Evolutionary conservation across 1,284 basidiomycete genomes (phyloP).

Genomic region (Irpex sp.): DNA sequence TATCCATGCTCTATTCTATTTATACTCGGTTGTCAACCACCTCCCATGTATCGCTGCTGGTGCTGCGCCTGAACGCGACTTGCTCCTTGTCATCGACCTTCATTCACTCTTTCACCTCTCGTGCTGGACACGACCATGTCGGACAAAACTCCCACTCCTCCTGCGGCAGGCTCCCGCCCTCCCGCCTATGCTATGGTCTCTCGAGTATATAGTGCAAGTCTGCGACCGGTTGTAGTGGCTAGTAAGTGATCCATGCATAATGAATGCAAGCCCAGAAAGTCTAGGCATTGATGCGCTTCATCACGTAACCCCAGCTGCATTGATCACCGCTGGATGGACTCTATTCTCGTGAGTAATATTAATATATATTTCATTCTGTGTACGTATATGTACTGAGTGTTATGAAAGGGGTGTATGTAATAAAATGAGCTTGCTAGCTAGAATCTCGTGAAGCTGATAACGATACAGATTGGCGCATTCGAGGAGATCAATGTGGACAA

Average conservation of each 20-base stretch:
- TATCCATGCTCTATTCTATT: neutral
- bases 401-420: constrained; percentile 48
- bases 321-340: constrained; percentile 53
- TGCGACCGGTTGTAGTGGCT: constrained; percentile 54
- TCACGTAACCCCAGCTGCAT: constrained; percentile 32
- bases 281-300: neutral
- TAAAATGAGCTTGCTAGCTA: neutral
- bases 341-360: constrained; percentile 46
- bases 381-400: neutral
- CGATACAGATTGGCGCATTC: constrained; percentile 53
- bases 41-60: neutral
- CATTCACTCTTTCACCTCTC: neutral
- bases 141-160: neutral
- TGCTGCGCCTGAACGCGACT: neutral
- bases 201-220: constrained; percentile 47
- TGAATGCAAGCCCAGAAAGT: neutral
- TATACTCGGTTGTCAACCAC: neutral
- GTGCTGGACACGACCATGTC: constrained; percentile 1
- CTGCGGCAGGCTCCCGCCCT: constrained; percentile 25
- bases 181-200: constrained; percentile 59
- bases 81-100: neutral
- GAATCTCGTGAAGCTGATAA: neutral
- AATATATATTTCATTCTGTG: constrained; percentile 1
- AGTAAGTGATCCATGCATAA: constrained; percentile 37
- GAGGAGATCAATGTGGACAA: constrained; percentile 47